Evolutionary conservation across 164 flowering plant genomes (phyloP).

Genomic region (Saururus chinensis): DNA sequence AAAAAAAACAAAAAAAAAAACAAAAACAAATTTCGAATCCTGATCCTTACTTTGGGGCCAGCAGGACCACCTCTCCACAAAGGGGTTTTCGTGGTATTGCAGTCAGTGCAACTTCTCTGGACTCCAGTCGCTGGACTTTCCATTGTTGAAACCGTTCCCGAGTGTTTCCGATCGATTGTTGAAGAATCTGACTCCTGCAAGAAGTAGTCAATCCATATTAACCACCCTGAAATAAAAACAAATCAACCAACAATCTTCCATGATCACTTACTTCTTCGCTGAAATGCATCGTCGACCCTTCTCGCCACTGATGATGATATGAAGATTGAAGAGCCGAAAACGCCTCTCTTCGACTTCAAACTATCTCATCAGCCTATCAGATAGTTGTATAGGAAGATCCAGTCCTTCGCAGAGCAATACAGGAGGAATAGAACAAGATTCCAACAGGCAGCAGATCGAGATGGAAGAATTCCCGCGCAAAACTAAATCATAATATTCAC

Average conservation of each 20-base stretch:
- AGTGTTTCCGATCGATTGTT: neutral
- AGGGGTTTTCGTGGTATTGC: conserved; percentile 58
- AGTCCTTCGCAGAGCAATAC: neutral
- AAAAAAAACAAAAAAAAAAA: neutral
- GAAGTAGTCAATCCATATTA: neutral
- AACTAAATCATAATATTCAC: too few relatives aligned
- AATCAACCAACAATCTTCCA: neutral
- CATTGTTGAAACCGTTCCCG: neutral
- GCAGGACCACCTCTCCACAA: conserved; percentile 74
- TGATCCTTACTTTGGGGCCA: conserved; percentile 53
- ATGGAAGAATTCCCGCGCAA: too few relatives aligned
- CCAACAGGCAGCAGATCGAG: too few relatives aligned
- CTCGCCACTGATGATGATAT: neutral
- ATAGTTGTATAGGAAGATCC: neutral
- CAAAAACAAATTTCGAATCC: neutral
- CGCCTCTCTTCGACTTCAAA: neutral
- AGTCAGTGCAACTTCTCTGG: conserved; percentile 35
- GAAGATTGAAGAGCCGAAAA: neutral
- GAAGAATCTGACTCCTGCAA: conserved; percentile 17
- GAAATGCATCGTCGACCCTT: conserved; percentile 19
- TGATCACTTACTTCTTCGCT: conserved; percentile 20
- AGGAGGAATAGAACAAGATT: too few relatives aligned
- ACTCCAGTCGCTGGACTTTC: neutral
- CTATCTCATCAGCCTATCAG: neutral
- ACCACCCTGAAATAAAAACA: neutral